Percentiles rank a stretch among this genome's conserved stretches.
Conservation (phyloP, 345 rosid species). For the Excoecaria cochinchinensis region DNA sequence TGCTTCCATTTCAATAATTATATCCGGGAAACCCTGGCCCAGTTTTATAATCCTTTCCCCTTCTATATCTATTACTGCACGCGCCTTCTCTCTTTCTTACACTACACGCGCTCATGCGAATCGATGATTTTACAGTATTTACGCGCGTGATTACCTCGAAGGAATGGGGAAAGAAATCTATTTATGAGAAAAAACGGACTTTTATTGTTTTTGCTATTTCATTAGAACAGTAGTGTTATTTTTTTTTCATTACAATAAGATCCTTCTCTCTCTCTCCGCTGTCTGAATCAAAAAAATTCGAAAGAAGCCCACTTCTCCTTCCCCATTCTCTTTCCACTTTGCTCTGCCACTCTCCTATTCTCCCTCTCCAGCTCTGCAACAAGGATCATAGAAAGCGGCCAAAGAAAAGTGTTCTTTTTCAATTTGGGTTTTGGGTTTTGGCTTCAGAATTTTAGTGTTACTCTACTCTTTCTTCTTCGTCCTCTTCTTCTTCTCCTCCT, state of each 20-base stretch:
- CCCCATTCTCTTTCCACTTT: not conserved
- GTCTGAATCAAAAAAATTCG: conserved; percentile 28
- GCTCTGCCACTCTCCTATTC: not conserved
- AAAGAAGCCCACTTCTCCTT: not conserved
- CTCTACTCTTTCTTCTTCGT: not conserved
- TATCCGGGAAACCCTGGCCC: conserved; percentile 2
- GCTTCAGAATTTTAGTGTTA: not conserved
- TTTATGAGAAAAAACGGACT: not conserved
- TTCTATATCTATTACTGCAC: not conserved
- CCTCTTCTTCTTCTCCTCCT: not conserved
- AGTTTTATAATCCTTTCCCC: not conserved
- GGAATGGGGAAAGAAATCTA: not conserved
- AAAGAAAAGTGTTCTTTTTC: not conserved
- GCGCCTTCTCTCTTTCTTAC: not conserved
- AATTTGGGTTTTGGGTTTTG: not conserved
- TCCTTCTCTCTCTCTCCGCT: conserved; percentile 21
- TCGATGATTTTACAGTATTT: not conserved
- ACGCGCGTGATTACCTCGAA: not conserved
- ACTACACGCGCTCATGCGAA: not conserved
- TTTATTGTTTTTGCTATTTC: conserved; percentile 8
- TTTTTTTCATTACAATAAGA: conserved; percentile 8
- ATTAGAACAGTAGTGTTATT: conserved; percentile 18
- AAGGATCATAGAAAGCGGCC: not conserved
- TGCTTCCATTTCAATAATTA: not conserved
- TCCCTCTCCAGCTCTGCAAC: not conserved